Evolutionary conservation across 768 basidiomycete species (phyloP).

Genomic region (Boletellus emodensis): DNA sequence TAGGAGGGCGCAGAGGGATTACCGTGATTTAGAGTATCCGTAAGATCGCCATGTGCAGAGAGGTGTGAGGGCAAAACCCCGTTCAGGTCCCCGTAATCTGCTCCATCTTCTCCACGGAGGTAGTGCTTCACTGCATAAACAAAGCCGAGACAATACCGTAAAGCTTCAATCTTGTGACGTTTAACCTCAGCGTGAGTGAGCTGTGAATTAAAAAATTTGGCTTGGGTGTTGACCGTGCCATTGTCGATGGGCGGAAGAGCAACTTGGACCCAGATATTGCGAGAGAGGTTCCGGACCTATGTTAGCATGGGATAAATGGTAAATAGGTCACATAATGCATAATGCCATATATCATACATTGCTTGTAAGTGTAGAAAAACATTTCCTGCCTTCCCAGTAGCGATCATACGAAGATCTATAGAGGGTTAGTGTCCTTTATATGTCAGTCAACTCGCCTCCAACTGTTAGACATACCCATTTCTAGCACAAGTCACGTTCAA

Average conservation of each 20-base stretch:
- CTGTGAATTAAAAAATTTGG: constrained; percentile 46
- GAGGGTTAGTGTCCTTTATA: not conserved
- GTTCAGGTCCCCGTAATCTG: constrained; percentile 61
- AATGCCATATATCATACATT: constrained; percentile 37
- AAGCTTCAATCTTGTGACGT: constrained; percentile 61
- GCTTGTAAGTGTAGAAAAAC: constrained; percentile 67
- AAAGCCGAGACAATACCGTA: constrained; percentile 67
- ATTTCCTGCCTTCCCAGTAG: constrained; percentile 86
- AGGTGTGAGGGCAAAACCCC: constrained; percentile 66
- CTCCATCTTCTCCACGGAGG: constrained; percentile 78
- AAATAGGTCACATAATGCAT: not conserved
- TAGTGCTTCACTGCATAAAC: constrained; percentile 76
- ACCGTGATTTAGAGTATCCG: constrained; percentile 35
- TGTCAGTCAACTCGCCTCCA: not conserved
- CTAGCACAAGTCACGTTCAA: constrained; percentile 31
- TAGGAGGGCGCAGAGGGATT: constrained; percentile 36
- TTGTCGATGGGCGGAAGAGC: constrained; percentile 57
- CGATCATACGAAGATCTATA: constrained; percentile 79
- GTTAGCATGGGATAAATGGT: not conserved
- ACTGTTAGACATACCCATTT: constrained; percentile 53
- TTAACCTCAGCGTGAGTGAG: constrained; percentile 52
- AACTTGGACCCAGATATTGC: constrained; percentile 78
- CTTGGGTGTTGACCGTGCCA: constrained; percentile 40
- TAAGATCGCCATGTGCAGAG: constrained; percentile 42
- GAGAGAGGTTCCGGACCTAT: constrained; percentile 67